Percentiles rank a stretch among this genome's conserved stretches.
Conservation (phyloP, 768 basidiomycete genomes). For the Galerina sulciceps region DNA sequence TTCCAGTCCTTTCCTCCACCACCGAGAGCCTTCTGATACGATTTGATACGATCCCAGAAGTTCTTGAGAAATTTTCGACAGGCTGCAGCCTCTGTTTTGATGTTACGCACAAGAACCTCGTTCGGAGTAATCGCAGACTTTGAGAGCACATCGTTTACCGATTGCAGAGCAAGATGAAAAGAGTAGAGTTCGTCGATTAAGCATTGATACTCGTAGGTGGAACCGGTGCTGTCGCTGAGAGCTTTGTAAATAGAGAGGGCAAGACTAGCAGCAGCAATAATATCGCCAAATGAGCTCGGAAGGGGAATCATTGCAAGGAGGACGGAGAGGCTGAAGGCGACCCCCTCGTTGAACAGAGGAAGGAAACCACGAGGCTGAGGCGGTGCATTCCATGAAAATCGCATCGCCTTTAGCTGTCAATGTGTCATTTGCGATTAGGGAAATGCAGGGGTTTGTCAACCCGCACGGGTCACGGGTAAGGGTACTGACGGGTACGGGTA, state of each 20-base stretch:
- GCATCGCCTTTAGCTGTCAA: not conserved
- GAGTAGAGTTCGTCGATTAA: conserved; percentile 1
- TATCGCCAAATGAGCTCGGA: conserved; percentile 9
- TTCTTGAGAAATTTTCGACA: not conserved
- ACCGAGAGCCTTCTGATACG: not conserved
- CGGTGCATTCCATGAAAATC: not conserved
- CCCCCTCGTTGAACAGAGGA: not conserved
- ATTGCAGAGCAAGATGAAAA: not conserved
- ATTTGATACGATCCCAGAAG: not conserved
- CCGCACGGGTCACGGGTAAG: no score
- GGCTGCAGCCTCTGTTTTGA: not conserved
- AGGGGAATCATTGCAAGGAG: conserved; percentile 3
- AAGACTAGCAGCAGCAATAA: not conserved
- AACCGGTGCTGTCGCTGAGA: conserved; percentile 5
- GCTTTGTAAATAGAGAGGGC: conserved; percentile 4
- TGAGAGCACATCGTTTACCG: not conserved
- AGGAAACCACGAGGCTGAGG: not conserved
- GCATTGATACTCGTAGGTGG: conserved; percentile 2
- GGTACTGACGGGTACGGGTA: no score
- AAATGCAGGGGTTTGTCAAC: no score
- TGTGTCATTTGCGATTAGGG: no score
- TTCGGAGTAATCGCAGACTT: not conserved
- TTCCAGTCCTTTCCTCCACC: not conserved
- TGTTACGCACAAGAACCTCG: not conserved
- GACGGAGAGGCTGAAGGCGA: not conserved